Percentiles rank a stretch among this genome's conserved stretches.
phyloP scores from a whole-genome alignment of 768 basidiomycete species.

The Coprinopsis cinerea region DNA sequence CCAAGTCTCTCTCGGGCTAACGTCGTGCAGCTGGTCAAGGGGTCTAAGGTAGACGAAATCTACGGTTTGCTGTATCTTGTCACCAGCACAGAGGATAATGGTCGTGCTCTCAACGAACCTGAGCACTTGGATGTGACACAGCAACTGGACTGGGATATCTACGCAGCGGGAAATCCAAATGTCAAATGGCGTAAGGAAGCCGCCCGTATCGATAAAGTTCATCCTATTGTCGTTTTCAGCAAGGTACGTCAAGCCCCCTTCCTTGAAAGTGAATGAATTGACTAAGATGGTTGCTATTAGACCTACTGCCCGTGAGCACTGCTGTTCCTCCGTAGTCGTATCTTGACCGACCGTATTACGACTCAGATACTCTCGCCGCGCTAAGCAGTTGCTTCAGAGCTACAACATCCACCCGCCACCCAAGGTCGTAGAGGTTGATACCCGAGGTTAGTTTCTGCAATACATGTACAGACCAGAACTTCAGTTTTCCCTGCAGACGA shows the following conservation, averaged over 20 bases:
- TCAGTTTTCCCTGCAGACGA: slow-evolving; percentile 42
- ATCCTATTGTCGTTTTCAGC: slow-evolving; percentile 76
- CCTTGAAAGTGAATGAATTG: background rate
- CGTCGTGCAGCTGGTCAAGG: slow-evolving; percentile 30
- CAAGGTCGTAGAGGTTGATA: slow-evolving; percentile 69
- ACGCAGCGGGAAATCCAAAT: slow-evolving; percentile 40
- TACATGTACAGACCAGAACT: no score
- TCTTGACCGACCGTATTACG: background rate
- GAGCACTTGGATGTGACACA: slow-evolving; percentile 40
- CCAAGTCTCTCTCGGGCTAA: slow-evolving; percentile 32
- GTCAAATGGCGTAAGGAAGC: slow-evolving; percentile 42
- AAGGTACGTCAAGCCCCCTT: slow-evolving; percentile 44
- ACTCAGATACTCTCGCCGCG: slow-evolving; percentile 50
- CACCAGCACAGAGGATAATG: slow-evolving; percentile 38
- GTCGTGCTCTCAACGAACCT: slow-evolving; percentile 33
- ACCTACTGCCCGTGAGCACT: slow-evolving; percentile 66
- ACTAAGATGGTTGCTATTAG: slow-evolving; percentile 25
- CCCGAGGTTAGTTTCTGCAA: slow-evolving; percentile 42
- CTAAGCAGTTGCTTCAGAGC: slow-evolving; percentile 54
- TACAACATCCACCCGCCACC: slow-evolving; percentile 63
- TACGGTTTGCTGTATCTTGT: slow-evolving; percentile 68
- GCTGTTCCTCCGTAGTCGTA: background rate
- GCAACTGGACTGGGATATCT: slow-evolving; percentile 47
- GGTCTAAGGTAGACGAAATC: slow-evolving; percentile 47
- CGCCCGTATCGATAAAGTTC: slow-evolving; percentile 35